Base-by-base conservation (phyloP, 352 stramenopile species). In the Pythium aristosporum region DNA sequence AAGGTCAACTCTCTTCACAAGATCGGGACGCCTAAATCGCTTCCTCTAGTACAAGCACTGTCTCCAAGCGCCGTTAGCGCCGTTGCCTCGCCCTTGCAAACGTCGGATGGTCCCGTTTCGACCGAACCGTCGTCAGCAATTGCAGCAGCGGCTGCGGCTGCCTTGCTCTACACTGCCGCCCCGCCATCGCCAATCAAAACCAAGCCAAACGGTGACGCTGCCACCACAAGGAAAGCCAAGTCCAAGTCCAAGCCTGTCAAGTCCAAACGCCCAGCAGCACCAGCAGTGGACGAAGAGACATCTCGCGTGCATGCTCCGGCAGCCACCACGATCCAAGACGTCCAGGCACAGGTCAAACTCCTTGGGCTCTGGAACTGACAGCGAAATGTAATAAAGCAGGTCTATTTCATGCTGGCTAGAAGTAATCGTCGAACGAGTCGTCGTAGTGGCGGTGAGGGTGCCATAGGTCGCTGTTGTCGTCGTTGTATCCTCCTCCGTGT, bases 281-380 rank as follows among this genome's bases (percentile, higher is more conserved):
- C 8, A 47, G n/a, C 10, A 23, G 39, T 39, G 1, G 23, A 34
- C 49, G 44, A 34, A n/a, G 54, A 44, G 0, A 5, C 25, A 9
- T 9, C n/a, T 36, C 30, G 9, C 18, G 36, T n/a, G 9, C n/a
- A 42, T 13, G 53, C 54, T 15, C 54, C 39, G 1, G 34, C 61
- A 5, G 59, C 68, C 6, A 64, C 49, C 23, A 58, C 48, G 6
- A 63, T 73, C 11, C 61, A 73, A 53, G 67, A 73, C 18, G 36
- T 73, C 23, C 61, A 64, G 51, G 48, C 56, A 1, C 67, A 69
- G 34, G 67, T 62, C 16, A 69, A 69, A 39, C 50, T 67, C 13
- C 46, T 73, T 1, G 67, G 67, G 9, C 57, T 73, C 3, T 73
- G 67, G 67, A 67, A 48, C 34, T 72, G 30, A 58, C 34, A 44